A percentile compares a stretch with the other conserved stretches of the same genome.
Conservation (phyloP, 2,329 filamentous ascomycete species). For the Stachybotrys chartarum region DNA sequence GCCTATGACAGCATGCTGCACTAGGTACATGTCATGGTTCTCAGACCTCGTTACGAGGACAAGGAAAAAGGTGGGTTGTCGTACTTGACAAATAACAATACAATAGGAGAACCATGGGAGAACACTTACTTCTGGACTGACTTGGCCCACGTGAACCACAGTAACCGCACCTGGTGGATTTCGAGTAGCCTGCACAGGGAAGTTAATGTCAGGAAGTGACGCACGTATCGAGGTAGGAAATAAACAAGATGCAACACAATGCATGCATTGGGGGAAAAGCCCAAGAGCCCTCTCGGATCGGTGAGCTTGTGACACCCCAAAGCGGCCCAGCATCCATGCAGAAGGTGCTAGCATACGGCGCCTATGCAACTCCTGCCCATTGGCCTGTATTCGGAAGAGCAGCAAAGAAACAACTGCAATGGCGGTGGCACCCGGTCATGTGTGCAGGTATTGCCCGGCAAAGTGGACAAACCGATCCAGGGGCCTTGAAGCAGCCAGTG, state of each 20-base stretch:
- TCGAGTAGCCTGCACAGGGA: slow-evolving; percentile 37
- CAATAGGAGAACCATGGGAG: slow-evolving; percentile 50
- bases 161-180: slow-evolving; percentile 46
- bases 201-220: neutral
- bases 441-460: slow-evolving; percentile 7
- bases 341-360: too few relatives aligned
- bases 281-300: too few relatives aligned
- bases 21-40: too few relatives aligned
- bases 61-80: too few relatives aligned
- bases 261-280: too few relatives aligned
- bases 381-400: neutral
- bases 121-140: slow-evolving; percentile 40
- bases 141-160: slow-evolving; percentile 39
- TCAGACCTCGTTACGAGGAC: too few relatives aligned
- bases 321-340: too few relatives aligned
- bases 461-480: neutral
- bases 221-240: too few relatives aligned
- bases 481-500: neutral
- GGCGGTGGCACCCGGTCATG: neutral
- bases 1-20: too few relatives aligned
- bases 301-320: too few relatives aligned
- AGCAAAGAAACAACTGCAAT: neutral
- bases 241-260: too few relatives aligned
- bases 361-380: neutral
- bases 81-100: slow-evolving; percentile 45